Evolutionary conservation across 2,329 filamentous ascomycete species (phyloP).

Genomic region (Aspergillus fumigatiaffinis): DNA sequence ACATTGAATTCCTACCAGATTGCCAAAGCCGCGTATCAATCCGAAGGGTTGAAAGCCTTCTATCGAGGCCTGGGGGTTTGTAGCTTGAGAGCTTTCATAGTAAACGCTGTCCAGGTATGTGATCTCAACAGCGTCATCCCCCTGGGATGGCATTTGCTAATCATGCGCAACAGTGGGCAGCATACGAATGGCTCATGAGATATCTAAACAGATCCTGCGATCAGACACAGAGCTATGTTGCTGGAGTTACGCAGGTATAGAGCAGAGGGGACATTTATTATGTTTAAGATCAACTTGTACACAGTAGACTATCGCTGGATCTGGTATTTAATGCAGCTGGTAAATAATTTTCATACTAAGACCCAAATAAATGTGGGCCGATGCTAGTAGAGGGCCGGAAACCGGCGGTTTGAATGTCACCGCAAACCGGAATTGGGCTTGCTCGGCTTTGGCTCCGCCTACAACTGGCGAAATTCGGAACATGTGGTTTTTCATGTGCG

Average conservation of each 20-base stretch:
- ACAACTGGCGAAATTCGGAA: conserved; percentile 29
- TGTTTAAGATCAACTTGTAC: conserved; percentile 15
- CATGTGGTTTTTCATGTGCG: conserved; percentile 19
- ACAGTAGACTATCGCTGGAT: background rate
- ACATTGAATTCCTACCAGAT: conserved; percentile 58
- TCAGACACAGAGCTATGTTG: conserved; percentile 1
- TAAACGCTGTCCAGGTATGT: conserved; percentile 74
- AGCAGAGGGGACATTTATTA: background rate
- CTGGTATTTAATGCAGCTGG: conserved; percentile 22
- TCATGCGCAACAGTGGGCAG: conserved; percentile 63
- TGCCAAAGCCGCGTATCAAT: conserved; percentile 61
- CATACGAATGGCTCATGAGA: conserved; percentile 84
- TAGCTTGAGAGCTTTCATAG: conserved; percentile 80
- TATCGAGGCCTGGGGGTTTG: conserved; percentile 76
- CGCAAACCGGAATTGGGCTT: conserved; percentile 26
- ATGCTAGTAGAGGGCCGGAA: conserved; percentile 19
- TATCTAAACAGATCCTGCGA: conserved; percentile 24
- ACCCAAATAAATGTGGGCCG: conserved; percentile 15
- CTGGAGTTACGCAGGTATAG: background rate
- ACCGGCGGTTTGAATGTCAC: conserved; percentile 24
- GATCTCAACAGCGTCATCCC: background rate
- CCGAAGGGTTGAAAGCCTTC: conserved; percentile 61
- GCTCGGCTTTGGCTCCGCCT: conserved; percentile 9
- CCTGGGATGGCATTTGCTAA: conserved; percentile 4
- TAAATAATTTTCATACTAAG: conserved; percentile 29